Percentiles rank a stretch among this genome's conserved stretches.
These are phyloP conservation scores for Hericium erinaceus DNA, from an alignment of 768 basidiomycete genomes.

Conservation along the genomic window DNA sequence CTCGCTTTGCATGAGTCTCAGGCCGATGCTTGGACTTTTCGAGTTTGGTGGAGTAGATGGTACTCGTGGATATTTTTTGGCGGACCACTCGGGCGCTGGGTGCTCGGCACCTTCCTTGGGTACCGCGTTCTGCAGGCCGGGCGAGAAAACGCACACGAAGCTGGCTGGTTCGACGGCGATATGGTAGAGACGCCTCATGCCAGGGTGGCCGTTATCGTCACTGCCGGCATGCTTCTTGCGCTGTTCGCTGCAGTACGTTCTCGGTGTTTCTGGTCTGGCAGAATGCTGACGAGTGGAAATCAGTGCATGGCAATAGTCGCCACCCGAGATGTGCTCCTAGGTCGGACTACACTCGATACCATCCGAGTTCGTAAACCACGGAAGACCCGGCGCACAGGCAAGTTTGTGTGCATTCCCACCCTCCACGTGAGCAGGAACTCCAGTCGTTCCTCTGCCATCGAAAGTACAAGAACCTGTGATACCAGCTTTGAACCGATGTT, in stretches of 20 bases:
- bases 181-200: constrained; percentile 9
- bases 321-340: constrained; percentile 4
- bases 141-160: neutral
- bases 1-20: constrained; percentile 10
- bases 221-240: constrained; percentile 2
- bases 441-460: neutral
- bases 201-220: constrained; percentile 3
- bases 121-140: constrained; percentile 7
- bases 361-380: neutral
- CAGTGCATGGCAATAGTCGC: constrained; percentile 9
- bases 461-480: neutral
- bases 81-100: constrained; percentile 14
- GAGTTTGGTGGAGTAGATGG: constrained; percentile 13
- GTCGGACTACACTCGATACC: constrained; percentile 10
- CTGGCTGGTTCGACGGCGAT: constrained; percentile 6
- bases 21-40: constrained; percentile 9
- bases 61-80: constrained; percentile 16
- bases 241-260: constrained; percentile 10
- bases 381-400: neutral
- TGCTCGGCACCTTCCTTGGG: constrained; percentile 12
- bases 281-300: too few species aligned
- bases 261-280: neutral
- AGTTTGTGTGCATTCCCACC: constrained; percentile 10
- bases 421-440: neutral
- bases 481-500: too few species aligned